Percentiles rank a stretch among this genome's conserved stretches.
These are phyloP conservation scores for Glycyrrhiza uralensis DNA, from an alignment of 306 rosid species.

Conservation along the genomic window DNA sequence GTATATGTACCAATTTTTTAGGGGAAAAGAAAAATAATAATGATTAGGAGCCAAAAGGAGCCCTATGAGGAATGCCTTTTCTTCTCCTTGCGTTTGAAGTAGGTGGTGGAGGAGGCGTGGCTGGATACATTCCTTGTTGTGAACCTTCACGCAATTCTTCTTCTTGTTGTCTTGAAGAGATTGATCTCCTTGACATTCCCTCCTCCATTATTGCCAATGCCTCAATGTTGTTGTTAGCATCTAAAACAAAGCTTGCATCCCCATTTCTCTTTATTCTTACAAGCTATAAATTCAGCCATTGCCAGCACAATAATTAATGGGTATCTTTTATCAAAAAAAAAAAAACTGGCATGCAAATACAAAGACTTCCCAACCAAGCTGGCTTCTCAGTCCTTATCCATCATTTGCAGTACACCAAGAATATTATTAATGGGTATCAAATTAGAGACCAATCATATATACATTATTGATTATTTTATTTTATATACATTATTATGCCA, in stretches of 20 bases:
- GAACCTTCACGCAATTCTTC: slow-evolving; percentile 78
- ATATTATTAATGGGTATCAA: too few relatives aligned
- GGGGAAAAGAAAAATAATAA: background rate
- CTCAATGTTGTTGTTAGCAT: slow-evolving; percentile 44
- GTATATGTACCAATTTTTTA: slow-evolving; percentile 25
- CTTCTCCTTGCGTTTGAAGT: slow-evolving; percentile 85
- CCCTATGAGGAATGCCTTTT: slow-evolving; percentile 95
- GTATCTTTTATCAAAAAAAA: too few relatives aligned
- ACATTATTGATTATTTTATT: background rate
- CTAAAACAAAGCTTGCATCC: slow-evolving; percentile 66
- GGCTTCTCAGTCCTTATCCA: too few relatives aligned
- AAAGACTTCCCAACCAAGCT: too few relatives aligned
- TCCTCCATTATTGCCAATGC: slow-evolving; percentile 29
- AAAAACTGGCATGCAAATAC: too few relatives aligned
- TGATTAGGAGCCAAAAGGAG: slow-evolving; percentile 77
- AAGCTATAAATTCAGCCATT: slow-evolving; percentile 51
- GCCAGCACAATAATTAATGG: slow-evolving; percentile 5
- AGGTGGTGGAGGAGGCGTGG: slow-evolving; percentile 79
- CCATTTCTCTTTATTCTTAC: slow-evolving; percentile 80
- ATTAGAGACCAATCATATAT: background rate
- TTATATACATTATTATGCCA: slow-evolving; percentile 1
- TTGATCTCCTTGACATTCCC: slow-evolving; percentile 40
- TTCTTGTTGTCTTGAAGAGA: slow-evolving; percentile 41
- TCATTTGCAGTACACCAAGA: too few relatives aligned
- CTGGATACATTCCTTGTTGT: slow-evolving; percentile 65